Percentiles rank a stretch among this genome's conserved stretches.
phyloP scores from a whole-genome alignment of 495 filamentous ascomycete species.

The Patellaria atrata region DNA sequence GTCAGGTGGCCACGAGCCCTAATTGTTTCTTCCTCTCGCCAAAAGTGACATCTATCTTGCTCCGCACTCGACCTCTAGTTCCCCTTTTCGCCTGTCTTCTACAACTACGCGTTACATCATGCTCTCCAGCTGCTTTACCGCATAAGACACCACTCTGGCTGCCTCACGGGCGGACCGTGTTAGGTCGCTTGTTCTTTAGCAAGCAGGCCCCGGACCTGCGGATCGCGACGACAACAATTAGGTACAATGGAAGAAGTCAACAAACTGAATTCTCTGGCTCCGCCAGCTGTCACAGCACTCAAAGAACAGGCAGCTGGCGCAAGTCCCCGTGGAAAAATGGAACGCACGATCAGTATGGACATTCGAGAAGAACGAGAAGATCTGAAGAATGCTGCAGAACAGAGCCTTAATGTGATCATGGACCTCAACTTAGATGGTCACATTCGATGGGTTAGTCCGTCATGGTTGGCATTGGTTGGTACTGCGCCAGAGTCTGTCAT shows the following conservation, averaged over 20 bases:
- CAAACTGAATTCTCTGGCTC: conserved; percentile 16
- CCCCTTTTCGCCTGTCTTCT: no score
- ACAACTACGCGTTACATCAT: no score
- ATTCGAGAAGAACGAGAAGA: conserved; percentile 77
- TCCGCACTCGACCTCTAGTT: no score
- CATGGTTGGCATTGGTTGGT: conserved; percentile 91
- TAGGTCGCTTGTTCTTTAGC: no score
- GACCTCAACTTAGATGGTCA: conserved; percentile 79
- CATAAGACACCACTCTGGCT: no score
- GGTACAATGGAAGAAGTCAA: conserved; percentile 14
- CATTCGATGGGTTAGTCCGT: conserved; percentile 89
- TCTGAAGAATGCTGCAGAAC: conserved; percentile 86
- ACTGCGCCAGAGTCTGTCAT: conserved; percentile 57
- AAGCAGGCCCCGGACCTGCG: no score
- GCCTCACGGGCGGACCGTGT: no score
- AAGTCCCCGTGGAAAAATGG: conserved; percentile 35
- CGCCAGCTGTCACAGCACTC: conserved; percentile 35
- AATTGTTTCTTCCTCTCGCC: no score
- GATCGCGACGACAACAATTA: no score
- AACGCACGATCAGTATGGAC: conserved; percentile 47
- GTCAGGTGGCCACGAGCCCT: no score
- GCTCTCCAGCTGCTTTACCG: no score
- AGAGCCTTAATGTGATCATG: conserved; percentile 88
- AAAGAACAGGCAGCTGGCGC: conserved; percentile 35
- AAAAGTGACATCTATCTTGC: no score